Percentiles rank a stretch among this genome's conserved stretches.
These are phyloP conservation scores for Dryadomyces quercus-mongolicae DNA, from an alignment of 2,329 filamentous ascomycete species.

Conservation along the genomic window DNA sequence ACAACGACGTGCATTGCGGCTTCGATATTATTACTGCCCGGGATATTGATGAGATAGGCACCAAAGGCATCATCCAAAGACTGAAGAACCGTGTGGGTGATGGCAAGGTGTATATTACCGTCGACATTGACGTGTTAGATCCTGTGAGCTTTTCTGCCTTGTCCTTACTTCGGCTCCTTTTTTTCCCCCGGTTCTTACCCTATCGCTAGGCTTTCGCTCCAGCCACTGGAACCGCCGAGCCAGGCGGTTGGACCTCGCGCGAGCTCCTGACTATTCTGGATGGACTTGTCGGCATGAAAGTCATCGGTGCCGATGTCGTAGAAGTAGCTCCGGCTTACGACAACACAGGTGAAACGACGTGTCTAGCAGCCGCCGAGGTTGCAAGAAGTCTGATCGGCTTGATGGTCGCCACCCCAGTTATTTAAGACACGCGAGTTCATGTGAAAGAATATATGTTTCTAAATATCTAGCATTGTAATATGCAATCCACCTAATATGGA, in stretches of 20 bases:
- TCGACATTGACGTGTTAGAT: slow-evolving; percentile 75
- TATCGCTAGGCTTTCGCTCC: slow-evolving; percentile 3
- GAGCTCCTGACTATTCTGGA: slow-evolving; percentile 65
- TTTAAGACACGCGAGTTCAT: background rate
- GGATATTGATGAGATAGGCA: slow-evolving; percentile 61
- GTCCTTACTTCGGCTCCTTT: too few species aligned
- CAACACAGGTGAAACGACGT: slow-evolving; percentile 53
- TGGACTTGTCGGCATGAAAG: slow-evolving; percentile 56
- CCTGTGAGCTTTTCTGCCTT: slow-evolving; percentile 29
- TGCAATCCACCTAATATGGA: too few species aligned
- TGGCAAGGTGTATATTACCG: slow-evolving; percentile 53
- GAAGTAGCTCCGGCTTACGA: slow-evolving; percentile 73
- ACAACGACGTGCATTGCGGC: slow-evolving; percentile 45
- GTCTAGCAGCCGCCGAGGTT: slow-evolving; percentile 3
- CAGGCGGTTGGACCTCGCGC: slow-evolving; percentile 68
- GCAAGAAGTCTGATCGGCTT: slow-evolving; percentile 1
- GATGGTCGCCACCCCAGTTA: slow-evolving; percentile 2
- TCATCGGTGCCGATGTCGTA: slow-evolving; percentile 69
- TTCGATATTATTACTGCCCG: slow-evolving; percentile 45
- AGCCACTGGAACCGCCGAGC: slow-evolving; percentile 67
- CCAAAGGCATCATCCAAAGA: slow-evolving; percentile 47
- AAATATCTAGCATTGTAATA: too few species aligned
- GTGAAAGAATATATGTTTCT: too few species aligned
- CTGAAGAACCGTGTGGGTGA: slow-evolving; percentile 46
- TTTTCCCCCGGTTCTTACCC: background rate